phyloP scores from a whole-genome alignment of 352 stramenopile genomes.

The Plasmopara halstedii region DNA sequence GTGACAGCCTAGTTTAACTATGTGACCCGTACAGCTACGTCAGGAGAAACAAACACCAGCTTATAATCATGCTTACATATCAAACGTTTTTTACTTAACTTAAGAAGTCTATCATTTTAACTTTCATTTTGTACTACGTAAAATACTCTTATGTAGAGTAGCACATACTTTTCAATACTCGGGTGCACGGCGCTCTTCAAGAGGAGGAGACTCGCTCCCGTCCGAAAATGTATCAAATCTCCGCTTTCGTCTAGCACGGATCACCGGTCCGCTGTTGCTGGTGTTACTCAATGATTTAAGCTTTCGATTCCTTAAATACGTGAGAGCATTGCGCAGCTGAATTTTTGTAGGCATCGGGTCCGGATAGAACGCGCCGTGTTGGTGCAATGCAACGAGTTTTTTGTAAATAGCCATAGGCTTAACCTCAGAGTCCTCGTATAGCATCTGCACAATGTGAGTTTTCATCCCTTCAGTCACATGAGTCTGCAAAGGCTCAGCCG shows the following conservation, averaged over 20 bases:
- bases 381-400: constrained; percentile 48
- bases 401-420: constrained; percentile 79
- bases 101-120: too few species aligned
- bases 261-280: constrained; percentile 5
- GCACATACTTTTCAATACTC: constrained; percentile 35
- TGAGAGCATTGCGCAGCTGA: constrained; percentile 70
- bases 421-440: constrained; percentile 49
- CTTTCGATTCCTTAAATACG: constrained; percentile 73
- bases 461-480: constrained; percentile 77
- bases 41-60: too few species aligned
- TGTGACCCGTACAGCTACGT: too few species aligned
- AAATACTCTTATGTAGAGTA: too few species aligned
- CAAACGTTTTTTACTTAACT: too few species aligned
- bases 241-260: constrained; percentile 29
- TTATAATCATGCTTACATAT: too few species aligned
- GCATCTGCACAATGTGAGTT: constrained; percentile 55
- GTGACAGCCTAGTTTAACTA: too few species aligned
- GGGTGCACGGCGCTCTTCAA: constrained; percentile 46
- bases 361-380: constrained; percentile 44
- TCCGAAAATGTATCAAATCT: constrained; percentile 47
- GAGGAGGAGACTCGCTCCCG: constrained; percentile 42
- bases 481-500: constrained; percentile 59
- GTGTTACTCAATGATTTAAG: constrained; percentile 30
- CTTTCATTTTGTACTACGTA: too few species aligned
- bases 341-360: constrained; percentile 81